A percentile compares a stretch with the other conserved stretches of the same genome.
These are phyloP conservation scores for Clarireedia monteithiana DNA, from an alignment of 2,329 filamentous ascomycete species.

Conservation along the genomic window DNA sequence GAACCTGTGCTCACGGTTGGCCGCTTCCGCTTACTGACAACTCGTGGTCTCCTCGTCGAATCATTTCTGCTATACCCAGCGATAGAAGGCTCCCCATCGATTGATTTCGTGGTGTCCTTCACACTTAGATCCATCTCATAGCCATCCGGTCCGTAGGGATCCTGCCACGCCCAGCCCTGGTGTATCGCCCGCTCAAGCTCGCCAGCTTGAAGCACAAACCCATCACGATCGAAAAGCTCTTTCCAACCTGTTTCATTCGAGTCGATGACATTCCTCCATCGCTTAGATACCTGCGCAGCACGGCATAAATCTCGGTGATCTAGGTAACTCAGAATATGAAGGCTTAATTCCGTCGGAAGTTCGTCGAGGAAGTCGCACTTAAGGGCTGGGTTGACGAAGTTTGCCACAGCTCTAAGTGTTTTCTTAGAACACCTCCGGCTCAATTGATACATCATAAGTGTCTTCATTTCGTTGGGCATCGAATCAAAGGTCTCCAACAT, in stretches of 20 bases:
- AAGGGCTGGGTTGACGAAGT: conserved; percentile 85
- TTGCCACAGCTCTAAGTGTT: conserved; percentile 81
- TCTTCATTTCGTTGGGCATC: conserved; percentile 86
- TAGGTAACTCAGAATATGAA: conserved; percentile 82
- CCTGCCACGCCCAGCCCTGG: conserved; percentile 98
- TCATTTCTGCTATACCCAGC: conserved; percentile 10
- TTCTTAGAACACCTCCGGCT: conserved; percentile 80
- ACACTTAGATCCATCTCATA: conserved; percentile 74
- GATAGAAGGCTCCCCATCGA: conserved; percentile 40
- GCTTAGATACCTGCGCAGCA: conserved; percentile 87
- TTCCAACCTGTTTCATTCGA: conserved; percentile 96
- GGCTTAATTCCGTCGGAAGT: conserved; percentile 76
- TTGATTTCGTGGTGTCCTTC: conserved; percentile 38
- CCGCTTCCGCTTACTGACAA: conserved; percentile 29
- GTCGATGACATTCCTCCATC: conserved; percentile 86
- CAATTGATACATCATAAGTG: conserved; percentile 94
- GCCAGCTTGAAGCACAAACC: conserved; percentile 68
- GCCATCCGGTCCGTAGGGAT: conserved; percentile 65
- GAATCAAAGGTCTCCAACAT: conserved; percentile 88
- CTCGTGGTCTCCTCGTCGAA: conserved; percentile 18
- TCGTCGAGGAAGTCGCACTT: conserved; percentile 88
- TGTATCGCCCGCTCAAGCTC: conserved; percentile 80
- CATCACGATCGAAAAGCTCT: conserved; percentile 77
- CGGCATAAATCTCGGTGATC: conserved; percentile 80
- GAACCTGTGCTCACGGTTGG: conserved; percentile 13